Evolutionary conservation across 2,329 filamentous ascomycete genomes (phyloP), one percentile per base, ranked within the genome.

Genomic region (Fusarium coffeatum): DNA sequence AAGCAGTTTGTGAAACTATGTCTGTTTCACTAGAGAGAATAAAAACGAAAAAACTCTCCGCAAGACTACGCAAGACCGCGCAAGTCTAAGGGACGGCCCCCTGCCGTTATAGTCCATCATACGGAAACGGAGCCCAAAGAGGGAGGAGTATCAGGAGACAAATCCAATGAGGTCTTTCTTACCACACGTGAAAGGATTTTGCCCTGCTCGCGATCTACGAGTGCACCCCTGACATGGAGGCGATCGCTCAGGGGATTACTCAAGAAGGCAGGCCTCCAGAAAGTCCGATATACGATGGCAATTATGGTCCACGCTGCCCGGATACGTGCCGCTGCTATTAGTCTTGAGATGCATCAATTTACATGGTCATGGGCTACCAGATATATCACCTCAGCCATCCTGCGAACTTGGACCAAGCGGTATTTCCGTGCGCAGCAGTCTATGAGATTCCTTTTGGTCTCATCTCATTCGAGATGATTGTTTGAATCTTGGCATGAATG

Each of bases 401-500:
- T 59, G 50, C 45, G 40, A 64, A 56, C 45, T 43, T 49, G 28
- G 15, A 59, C 42, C 60, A 56, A 28, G 58, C 50, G 40, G 56
- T 34, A 13, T 50, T 43, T 56, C 34, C 34, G 54, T 54, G 53
- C 45, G 20, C 53, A 61, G 45, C 40, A 61, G 32, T 55, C 45
- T 49, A 23, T 37, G 30, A 46, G 49, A 58, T 61, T 69, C 63
- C 47, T 60, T 49, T 63, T 47, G 58, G 54, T 67, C 55, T 48
- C 59, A 71, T 75, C 64, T 72, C 73, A 71, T 55, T 43, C 48
- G 58, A 37, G 18, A 59, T 55, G 54, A 66, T 47, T 56, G 61
- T 75, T 60, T 59, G 54, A 58, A 64, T 53, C 70, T 76, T 74
- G 73, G 72, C 72, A 67, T 28, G 47, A 57, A 58, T 53, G 58